Percentiles rank a stretch among this genome's conserved stretches.
Conservation (phyloP, 371 early-diverging fungal genomes). For the Mucor mucedo region DNA sequence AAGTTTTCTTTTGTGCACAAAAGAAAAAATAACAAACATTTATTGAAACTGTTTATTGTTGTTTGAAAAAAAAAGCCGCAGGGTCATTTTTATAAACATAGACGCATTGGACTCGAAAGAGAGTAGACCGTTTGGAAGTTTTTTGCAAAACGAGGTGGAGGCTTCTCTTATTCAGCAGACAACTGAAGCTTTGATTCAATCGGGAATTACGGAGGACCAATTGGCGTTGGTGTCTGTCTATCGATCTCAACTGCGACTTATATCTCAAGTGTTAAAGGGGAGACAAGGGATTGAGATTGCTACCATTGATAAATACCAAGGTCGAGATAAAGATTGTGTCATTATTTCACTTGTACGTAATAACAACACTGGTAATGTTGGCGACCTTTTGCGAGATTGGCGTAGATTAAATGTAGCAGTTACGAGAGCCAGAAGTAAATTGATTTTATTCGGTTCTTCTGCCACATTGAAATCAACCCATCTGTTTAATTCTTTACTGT, state of each 20-base stretch:
- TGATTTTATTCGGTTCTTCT: slow-evolving; percentile 90
- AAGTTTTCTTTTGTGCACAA: slow-evolving; percentile 9
- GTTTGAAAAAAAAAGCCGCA: slow-evolving; percentile 34
- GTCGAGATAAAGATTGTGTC: slow-evolving; percentile 91
- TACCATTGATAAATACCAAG: slow-evolving; percentile 94
- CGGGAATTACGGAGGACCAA: slow-evolving; percentile 67
- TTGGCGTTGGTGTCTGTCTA: slow-evolving; percentile 90
- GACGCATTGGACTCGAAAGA: slow-evolving; percentile 72
- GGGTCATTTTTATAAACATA: slow-evolving; percentile 86
- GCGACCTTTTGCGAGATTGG: slow-evolving; percentile 92
- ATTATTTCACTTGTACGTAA: slow-evolving; percentile 89
- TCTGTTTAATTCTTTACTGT: slow-evolving; percentile 59
- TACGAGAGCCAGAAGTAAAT: slow-evolving; percentile 90
- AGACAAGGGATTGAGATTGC: slow-evolving; percentile 64
- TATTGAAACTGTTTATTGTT: not conserved
- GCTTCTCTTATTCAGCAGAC: slow-evolving; percentile 65
- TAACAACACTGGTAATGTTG: slow-evolving; percentile 75
- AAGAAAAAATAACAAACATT: slow-evolving; percentile 2
- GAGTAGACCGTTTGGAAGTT: slow-evolving; percentile 42
- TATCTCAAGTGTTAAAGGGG: slow-evolving; percentile 47
- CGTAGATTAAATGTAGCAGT: slow-evolving; percentile 97
- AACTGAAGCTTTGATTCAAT: slow-evolving; percentile 53
- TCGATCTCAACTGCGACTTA: slow-evolving; percentile 78
- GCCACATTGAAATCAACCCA: slow-evolving; percentile 65
- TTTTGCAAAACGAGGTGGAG: slow-evolving; percentile 75